Base-by-base conservation (phyloP, 352 stramenopile species). In the Globisporangium paroecandrum region DNA sequence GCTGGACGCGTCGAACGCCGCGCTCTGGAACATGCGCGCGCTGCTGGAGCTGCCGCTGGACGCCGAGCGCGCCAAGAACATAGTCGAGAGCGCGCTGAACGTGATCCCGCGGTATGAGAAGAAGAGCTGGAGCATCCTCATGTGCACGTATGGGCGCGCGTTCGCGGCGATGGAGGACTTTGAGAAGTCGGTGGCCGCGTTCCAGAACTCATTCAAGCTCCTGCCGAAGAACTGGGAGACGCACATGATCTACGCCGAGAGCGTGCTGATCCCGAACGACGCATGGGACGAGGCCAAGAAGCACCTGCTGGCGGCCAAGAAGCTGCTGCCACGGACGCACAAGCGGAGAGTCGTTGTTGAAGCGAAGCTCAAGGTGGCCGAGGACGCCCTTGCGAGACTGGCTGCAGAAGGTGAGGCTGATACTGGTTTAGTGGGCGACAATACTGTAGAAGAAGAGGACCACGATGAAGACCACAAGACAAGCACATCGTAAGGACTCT, bases 191-290 rank as follows among this genome's bases (percentile, higher is more conserved):
- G 85, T 93, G n/a, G 76, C 73, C 22, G 85, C 88, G 15, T 96
- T 94, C 70, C 77, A 93, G 66, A 78, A 83, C 7, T 93, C 88
- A 56, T 94, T 96, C 68, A 89, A 91, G 66, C 72, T 93, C 15
- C 64, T 76, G 60, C 77, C 82, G 20, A 91, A 88, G 70, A 96
- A 94, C 73, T 90, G 78, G 69, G 83, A 93, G 73, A 94, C 88
- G 47, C 86, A 96, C 70, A 68, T 93, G 71, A 91, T 94, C 63
- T 93, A 94, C 68, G 85, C 87, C 38, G 86, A 94, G 65, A 85
- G 72, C 65, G 83, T 94, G 49, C 62, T 94, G 46, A 72, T 76
- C 51, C 87, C 87, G 29, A 92, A 93, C 64, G 78, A 85, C n/a
- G 84, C 81, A 18, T 90, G 79, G 81, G 70, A 62, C 7, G 86